Evolutionary conservation across 805 yeast genomes (phyloP).

Genomic region (Cyberlindnera euphorbiiphila): DNA sequence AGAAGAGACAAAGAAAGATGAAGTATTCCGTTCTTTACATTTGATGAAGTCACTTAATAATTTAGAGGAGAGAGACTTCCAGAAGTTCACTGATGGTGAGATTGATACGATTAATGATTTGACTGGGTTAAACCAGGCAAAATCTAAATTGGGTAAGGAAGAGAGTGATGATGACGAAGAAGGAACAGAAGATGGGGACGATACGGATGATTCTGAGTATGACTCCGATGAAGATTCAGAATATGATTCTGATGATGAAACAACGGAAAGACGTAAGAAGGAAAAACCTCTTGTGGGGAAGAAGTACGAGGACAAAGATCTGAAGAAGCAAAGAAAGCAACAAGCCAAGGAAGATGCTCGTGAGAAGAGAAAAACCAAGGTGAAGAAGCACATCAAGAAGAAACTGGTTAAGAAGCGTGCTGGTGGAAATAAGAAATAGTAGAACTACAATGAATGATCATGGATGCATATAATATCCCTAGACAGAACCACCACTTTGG

Average conservation of each 20-base stretch:
- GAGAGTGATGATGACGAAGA: constrained; percentile 28
- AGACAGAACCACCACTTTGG: constrained; percentile 47
- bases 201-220: constrained; percentile 30
- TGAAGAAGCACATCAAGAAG: constrained; percentile 81
- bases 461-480: constrained; percentile 6
- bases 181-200: constrained; percentile 29
- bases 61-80: constrained; percentile 86
- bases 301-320: constrained; percentile 74
- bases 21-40: constrained; percentile 78
- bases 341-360: constrained; percentile 72
- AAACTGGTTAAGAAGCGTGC: constrained; percentile 60
- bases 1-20: constrained; percentile 69
- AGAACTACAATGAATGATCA: neutral
- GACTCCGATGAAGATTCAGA: constrained; percentile 31
- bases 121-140: constrained; percentile 35
- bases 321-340: constrained; percentile 68
- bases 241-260: constrained; percentile 31
- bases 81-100: constrained; percentile 72
- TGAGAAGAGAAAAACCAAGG: constrained; percentile 75
- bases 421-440: constrained; percentile 12
- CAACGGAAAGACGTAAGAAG: constrained; percentile 32
- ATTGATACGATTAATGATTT: constrained; percentile 71
- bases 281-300: constrained; percentile 58
- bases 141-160: too few species aligned
- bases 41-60: constrained; percentile 76